Evolutionary conservation across 306 rosid species (phyloP).

Genomic region (Gastrolobium villosum): DNA sequence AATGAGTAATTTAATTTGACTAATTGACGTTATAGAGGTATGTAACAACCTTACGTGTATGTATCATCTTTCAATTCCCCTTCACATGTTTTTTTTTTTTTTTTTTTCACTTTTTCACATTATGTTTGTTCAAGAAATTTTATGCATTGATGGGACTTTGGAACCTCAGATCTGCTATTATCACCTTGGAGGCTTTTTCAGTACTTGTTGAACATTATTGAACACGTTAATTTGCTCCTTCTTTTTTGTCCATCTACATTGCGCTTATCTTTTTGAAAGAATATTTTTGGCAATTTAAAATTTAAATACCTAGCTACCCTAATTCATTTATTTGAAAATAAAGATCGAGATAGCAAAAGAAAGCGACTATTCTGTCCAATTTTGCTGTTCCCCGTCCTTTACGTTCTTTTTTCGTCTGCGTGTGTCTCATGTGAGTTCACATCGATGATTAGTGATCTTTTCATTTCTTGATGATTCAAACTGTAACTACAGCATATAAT

Average conservation of each 20-base stretch:
- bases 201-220: not conserved
- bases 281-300: not conserved
- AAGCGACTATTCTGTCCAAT: not conserved
- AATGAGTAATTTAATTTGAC: no score
- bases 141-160: slow-evolving; percentile 44
- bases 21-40: not conserved
- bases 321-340: not conserved
- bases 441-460: not conserved
- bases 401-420: slow-evolving; percentile 16
- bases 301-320: not conserved
- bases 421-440: not conserved
- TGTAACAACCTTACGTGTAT: not conserved
- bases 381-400: slow-evolving; percentile 18
- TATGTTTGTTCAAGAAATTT: not conserved
- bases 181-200: not conserved
- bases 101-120: not conserved
- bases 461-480: not conserved
- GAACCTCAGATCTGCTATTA: slow-evolving; percentile 16
- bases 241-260: not conserved
- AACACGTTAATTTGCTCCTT: not conserved
- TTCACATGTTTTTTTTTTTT: not conserved
- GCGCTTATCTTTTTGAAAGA: not conserved
- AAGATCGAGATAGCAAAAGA: not conserved
- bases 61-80: not conserved
- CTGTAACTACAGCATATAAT: not conserved